Evolutionary conservation across 352 stramenopile genomes (phyloP), one percentile per base, ranked within the genome.

Genomic region (Pythium periplocum): DNA sequence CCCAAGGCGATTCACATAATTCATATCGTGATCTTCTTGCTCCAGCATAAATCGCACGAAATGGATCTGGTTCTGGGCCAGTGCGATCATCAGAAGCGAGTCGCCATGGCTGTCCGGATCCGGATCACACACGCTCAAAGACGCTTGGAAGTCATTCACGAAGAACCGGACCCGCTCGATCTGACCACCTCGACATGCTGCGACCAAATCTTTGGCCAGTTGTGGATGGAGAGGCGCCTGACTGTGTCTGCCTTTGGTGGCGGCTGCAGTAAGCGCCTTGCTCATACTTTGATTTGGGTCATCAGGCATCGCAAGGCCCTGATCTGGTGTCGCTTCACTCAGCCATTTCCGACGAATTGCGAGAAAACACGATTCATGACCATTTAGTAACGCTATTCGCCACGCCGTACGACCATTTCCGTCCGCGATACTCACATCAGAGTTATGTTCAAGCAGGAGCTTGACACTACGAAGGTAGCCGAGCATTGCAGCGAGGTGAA

Each of bases 341-440:
- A 87, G 51, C 75, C 78, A 87, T 34, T 86, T 82, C 38, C 62
- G 73, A 6, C 71, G 71, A 36, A 90, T 81, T 41, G 86, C 79
- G n/a, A 83, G 59, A 30, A 84, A 84, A 36, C 78, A 85, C 1
- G 63, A 55, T 3, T 87, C 71, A 46, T 87, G 69, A 4, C 66
- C 65, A n/a, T 64, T 48, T 2, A 84, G 46, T 32, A 87, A 47
- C 8, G 79, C 79, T 0, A 90, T 68, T 5, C 77, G 64, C 79
- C 79, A 90, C 30, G 79, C 71, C 10, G 69, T 84, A 34, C 77
- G 75, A 11, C 65, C 67, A 0, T 76, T 55, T 9, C 26, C 48
- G 47, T 90, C 76, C 1, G 66, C 53, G 3, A 86, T 39, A 1
- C 46, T 62, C 10, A 86, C 71, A 40, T 90, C 75, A 0, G 69